Conservation (phyloP, 768 basidiomycete genomes). For the Tylopilus subfusipes region DNA sequence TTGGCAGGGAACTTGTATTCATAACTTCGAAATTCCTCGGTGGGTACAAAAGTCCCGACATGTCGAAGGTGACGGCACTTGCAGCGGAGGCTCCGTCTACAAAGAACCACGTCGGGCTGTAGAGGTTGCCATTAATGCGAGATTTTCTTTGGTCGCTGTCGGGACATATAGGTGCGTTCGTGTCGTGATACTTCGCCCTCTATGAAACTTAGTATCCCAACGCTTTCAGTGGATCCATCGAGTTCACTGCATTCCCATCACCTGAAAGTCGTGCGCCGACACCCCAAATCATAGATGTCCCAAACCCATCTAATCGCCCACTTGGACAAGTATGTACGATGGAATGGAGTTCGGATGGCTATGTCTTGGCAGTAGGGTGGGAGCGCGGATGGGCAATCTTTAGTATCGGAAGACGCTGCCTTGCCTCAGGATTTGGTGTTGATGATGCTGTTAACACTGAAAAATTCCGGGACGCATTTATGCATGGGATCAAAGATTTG, state of each 20-base stretch:
- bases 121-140: constrained; percentile 65
- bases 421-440: constrained; percentile 72
- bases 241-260: constrained; percentile 67
- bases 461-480: constrained; percentile 78
- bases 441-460: constrained; percentile 57
- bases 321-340: constrained; percentile 64
- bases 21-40: constrained; percentile 67
- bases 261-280: constrained; percentile 53
- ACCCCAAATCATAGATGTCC: constrained; percentile 60
- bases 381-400: constrained; percentile 86
- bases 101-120: constrained; percentile 65
- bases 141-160: constrained; percentile 79
- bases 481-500: constrained; percentile 72
- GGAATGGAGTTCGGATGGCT: constrained; percentile 96
- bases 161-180: constrained; percentile 62
- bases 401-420: constrained; percentile 83
- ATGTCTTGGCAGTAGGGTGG: constrained; percentile 93
- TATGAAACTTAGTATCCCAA: neutral
- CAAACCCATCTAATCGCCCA: constrained; percentile 54
- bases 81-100: constrained; percentile 39
- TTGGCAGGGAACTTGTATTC: constrained; percentile 82
- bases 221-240: constrained; percentile 54
- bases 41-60: constrained; percentile 77
- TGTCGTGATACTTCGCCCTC: neutral
- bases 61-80: constrained; percentile 45